Evolutionary conservation across 2,329 filamentous ascomycete genomes (phyloP), one percentile per base, ranked within the genome.

Genomic region (Lecanicillium sp.): DNA sequence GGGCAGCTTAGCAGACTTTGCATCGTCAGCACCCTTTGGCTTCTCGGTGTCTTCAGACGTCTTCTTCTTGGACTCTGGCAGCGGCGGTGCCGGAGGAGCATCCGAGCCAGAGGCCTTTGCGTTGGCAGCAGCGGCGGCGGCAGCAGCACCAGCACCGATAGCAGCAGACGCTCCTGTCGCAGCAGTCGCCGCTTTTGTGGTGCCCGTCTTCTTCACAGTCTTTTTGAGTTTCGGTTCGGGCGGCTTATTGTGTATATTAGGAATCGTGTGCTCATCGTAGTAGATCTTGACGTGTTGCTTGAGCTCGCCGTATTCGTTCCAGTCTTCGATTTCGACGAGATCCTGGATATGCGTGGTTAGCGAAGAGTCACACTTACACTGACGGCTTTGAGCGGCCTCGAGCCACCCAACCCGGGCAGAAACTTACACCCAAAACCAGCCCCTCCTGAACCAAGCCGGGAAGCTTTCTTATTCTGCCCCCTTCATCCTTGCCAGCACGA

Each of bases 241-340:
- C 13, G 71, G 68, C 37, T 71, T 68, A 49, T 74, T 59, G 64
- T 67, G 58, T 62, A 74, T 69, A 57, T 68, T 57, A 25, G 74
- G 71, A 49, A 77, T 74, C 35, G 74, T 78, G 52, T 66, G 67
- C 49, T 79, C 75, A 63, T 80, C 76, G 57, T 74, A 74, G 62
- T 74, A 77, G 49, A 83, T 76, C 44, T 72, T 79, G 51, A 97
- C 79, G 52, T 90, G 84, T 62, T 90, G 79, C 61, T 88, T 87
- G 45, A 98, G 76, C 65, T 97, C 90, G 62, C 88, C 88, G 62
- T 94, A 96, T 61, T 98, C 92, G 68, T 98, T 98, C 92, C 90
- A 97, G 59, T 98, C 92, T 64, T 98, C 92, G 46, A 97, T 79
- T 62, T 97, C 83, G 47, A 90, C 84, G 36, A 96, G 74, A 59